Conservation (phyloP, 257 asterid species). For the Nicotiana sylvestris region DNA sequence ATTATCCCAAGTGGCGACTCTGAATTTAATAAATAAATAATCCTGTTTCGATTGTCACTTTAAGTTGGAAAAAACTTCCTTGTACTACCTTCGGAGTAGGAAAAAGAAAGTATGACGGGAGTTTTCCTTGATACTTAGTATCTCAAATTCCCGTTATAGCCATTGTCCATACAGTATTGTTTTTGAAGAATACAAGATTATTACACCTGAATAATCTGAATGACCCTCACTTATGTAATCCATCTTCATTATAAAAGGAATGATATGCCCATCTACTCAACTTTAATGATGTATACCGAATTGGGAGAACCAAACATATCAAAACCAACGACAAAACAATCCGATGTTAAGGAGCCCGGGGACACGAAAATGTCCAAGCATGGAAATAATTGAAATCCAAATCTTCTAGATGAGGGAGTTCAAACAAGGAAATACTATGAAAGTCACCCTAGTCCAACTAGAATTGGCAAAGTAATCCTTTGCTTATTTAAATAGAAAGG, state of each 20-base stretch:
- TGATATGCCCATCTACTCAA: background rate
- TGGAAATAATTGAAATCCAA: background rate
- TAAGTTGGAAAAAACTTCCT: too few species aligned
- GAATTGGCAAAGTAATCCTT: too few species aligned
- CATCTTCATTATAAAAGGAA: background rate
- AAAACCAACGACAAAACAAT: background rate
- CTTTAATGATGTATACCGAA: background rate
- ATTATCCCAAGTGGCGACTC: too few species aligned
- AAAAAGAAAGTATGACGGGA: too few species aligned
- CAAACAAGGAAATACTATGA: background rate
- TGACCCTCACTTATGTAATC: too few species aligned
- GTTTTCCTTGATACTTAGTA: background rate
- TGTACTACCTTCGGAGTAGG: too few species aligned
- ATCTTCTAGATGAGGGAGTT: background rate
- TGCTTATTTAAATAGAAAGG: too few species aligned
- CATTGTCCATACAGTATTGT: too few species aligned
- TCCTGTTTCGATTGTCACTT: too few species aligned
- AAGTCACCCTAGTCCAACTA: too few species aligned
- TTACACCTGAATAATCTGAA: background rate
- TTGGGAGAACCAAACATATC: background rate
- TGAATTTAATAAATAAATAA: too few species aligned
- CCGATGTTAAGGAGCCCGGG: background rate
- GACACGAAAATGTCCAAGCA: background rate
- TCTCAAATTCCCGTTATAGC: background rate
- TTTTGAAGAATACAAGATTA: too few species aligned